These are phyloP conservation scores for Globisporangium lucens DNA, from an alignment of 352 stramenopile species.

Conservation along the genomic window DNA sequence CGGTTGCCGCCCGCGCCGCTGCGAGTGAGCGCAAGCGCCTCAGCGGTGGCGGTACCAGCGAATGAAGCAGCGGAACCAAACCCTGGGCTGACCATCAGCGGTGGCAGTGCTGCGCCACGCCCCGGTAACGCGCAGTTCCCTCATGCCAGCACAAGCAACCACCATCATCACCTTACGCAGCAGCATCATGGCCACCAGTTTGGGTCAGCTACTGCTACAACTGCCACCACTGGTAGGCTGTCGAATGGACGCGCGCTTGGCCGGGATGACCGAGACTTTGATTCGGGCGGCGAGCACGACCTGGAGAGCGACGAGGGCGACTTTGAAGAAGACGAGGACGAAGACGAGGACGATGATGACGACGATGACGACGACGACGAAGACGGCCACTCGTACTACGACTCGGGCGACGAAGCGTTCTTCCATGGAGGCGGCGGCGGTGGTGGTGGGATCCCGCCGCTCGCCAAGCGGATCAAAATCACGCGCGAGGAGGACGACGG, in stretches of 20 bases:
- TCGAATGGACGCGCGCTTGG: slow-evolving; percentile 8
- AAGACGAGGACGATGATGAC: slow-evolving; percentile 44
- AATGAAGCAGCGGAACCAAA: not conserved
- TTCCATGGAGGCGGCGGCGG: slow-evolving; percentile 16
- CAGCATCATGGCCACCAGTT: slow-evolving; percentile 3
- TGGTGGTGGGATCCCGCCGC: slow-evolving; percentile 19
- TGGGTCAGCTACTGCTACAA: not conserved
- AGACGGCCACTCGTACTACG: slow-evolving; percentile 43
- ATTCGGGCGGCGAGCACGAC: slow-evolving; percentile 20
- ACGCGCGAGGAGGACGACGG: slow-evolving; percentile 21
- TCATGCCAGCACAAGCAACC: not conserved
- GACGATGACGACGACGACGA: slow-evolving; percentile 47
- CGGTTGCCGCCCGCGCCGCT: slow-evolving; percentile 1
- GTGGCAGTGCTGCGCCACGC: not conserved
- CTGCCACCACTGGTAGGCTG: not conserved
- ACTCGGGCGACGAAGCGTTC: slow-evolving; percentile 52
- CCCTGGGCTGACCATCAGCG: slow-evolving; percentile 9
- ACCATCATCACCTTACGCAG: slow-evolving; percentile 5
- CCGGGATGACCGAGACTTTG: slow-evolving; percentile 10
- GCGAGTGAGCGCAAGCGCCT: not conserved
- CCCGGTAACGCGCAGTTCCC: not conserved
- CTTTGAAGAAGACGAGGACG: slow-evolving; percentile 19
- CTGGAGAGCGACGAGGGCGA: slow-evolving; percentile 16
- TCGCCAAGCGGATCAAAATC: slow-evolving; percentile 56
- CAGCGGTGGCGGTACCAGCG: not conserved